Conservation (phyloP, 441 rosid species). For the Gossypium trilobum region DNA sequence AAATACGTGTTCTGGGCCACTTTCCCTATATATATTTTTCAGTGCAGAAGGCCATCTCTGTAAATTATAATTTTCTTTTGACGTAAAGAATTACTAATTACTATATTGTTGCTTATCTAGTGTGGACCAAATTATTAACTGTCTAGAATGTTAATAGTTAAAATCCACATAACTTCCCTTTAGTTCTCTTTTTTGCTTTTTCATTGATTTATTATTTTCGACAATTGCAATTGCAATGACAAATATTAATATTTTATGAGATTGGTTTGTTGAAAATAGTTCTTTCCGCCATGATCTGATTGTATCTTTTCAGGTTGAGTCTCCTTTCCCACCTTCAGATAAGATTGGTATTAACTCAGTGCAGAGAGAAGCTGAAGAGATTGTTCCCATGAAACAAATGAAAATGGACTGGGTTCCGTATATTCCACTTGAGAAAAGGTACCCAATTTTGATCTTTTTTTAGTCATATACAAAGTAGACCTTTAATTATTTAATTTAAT, state of each 20-base stretch:
- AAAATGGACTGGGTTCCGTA: slow-evolving; percentile 99
- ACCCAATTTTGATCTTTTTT: slow-evolving; percentile 13
- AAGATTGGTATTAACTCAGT: slow-evolving; percentile 86
- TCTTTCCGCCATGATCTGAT: neutral
- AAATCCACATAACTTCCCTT: neutral
- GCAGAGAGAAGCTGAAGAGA: slow-evolving; percentile 88
- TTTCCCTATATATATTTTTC: neutral
- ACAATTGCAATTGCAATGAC: neutral
- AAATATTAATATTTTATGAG: neutral
- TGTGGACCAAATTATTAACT: neutral
- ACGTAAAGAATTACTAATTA: neutral
- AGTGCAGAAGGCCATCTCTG: neutral
- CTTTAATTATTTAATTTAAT: neutral
- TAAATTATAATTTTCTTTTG: neutral
- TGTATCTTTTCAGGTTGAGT: slow-evolving; percentile 47
- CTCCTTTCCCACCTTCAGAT: slow-evolving; percentile 94
- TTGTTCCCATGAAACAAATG: slow-evolving; percentile 91
- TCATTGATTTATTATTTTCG: neutral
- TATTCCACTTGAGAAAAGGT: slow-evolving; percentile 79
- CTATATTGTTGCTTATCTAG: neutral
- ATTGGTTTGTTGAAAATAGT: slow-evolving; percentile 1
- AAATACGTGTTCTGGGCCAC: neutral
- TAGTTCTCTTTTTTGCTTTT: neutral
- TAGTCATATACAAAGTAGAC: neutral
- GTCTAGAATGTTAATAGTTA: neutral